Conservation (phyloP, 2,329 filamentous ascomycete species). For the Ascochyta fabae region DNA sequence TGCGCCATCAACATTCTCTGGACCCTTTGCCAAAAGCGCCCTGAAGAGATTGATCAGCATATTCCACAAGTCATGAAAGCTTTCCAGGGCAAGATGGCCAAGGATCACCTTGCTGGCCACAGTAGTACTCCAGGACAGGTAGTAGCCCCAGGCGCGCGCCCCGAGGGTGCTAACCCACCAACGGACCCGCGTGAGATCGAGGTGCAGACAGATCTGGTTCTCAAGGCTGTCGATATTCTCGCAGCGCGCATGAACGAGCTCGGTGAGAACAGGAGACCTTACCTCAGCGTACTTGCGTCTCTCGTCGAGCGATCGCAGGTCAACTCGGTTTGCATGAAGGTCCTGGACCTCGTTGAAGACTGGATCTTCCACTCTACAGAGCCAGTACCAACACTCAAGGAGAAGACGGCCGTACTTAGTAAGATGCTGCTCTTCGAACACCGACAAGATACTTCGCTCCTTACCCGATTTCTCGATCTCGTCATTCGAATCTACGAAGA, state of each 20-base stretch:
- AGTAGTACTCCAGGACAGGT: slow-evolving; percentile 52
- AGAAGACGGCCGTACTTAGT: slow-evolving; percentile 97
- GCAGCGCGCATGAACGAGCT: slow-evolving; percentile 91
- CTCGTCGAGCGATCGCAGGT: slow-evolving; percentile 95
- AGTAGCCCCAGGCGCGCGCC: slow-evolving; percentile 50
- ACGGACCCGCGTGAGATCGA: slow-evolving; percentile 80
- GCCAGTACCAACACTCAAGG: slow-evolving; percentile 95
- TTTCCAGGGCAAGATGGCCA: slow-evolving; percentile 86
- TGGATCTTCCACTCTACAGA: slow-evolving; percentile 98
- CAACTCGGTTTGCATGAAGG: slow-evolving; percentile 85
- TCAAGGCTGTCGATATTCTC: slow-evolving; percentile 93
- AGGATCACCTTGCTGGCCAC: slow-evolving; percentile 81
- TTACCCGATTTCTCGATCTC: slow-evolving; percentile 92
- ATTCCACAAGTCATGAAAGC: slow-evolving; percentile 90
- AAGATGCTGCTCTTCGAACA: slow-evolving; percentile 98
- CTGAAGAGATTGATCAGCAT: slow-evolving; percentile 87
- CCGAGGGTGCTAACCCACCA: slow-evolving; percentile 64
- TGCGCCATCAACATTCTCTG: slow-evolving; percentile 92
- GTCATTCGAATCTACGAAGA: slow-evolving; percentile 99
- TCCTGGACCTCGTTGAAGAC: slow-evolving; percentile 88
- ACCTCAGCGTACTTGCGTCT: slow-evolving; percentile 92
- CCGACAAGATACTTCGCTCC: slow-evolving; percentile 78
- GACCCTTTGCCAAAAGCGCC: slow-evolving; percentile 85
- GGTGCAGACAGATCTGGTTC: slow-evolving; percentile 87
- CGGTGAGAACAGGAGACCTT: slow-evolving; percentile 88